A percentile compares a stretch with the other conserved stretches of the same genome.
phyloP scores from a whole-genome alignment of 768 basidiomycete genomes.

The Leccinum fibrillosum region DNA sequence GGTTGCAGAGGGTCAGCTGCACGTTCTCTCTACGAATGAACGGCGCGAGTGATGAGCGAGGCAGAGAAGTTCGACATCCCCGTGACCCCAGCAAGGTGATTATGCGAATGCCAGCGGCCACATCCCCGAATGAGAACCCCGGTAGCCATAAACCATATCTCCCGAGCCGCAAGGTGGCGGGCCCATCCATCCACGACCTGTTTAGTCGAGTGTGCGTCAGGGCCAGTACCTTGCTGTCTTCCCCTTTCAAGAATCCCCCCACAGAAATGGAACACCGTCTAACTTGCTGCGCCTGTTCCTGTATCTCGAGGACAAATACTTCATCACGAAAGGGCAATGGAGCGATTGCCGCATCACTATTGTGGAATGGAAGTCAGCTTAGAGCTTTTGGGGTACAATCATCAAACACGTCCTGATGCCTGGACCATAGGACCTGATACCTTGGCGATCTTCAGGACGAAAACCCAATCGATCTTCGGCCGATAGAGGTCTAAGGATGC shows the following conservation, averaged over 20 bases:
- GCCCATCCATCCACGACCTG: not conserved
- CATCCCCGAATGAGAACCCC: constrained; percentile 9
- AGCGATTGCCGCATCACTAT: not conserved
- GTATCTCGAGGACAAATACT: constrained; percentile 3
- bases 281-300: not conserved
- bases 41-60: constrained; percentile 19
- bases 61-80: constrained; percentile 18
- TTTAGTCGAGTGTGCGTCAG: constrained; percentile 9
- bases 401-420: not conserved
- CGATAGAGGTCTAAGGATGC: constrained; percentile 1
- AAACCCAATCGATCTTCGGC: not conserved
- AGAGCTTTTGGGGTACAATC: not conserved
- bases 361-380: constrained; percentile 3
- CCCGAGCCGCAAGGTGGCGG: constrained; percentile 3
- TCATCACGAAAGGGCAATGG: not conserved
- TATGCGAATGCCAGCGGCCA: constrained; percentile 4
- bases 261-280: not conserved
- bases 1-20: constrained; percentile 3
- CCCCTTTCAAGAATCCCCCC: not conserved
- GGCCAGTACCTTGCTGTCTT: not conserved
- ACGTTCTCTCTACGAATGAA: constrained; percentile 15
- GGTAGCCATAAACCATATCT: constrained; percentile 7
- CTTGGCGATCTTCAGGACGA: not conserved
- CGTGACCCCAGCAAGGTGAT: constrained; percentile 15
- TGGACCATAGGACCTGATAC: not conserved